Evolutionary conservation across 2,329 filamentous ascomycete genomes (phyloP), one percentile per base, ranked within the genome.

Genomic region (Mycosphaerelloides madeirae): DNA sequence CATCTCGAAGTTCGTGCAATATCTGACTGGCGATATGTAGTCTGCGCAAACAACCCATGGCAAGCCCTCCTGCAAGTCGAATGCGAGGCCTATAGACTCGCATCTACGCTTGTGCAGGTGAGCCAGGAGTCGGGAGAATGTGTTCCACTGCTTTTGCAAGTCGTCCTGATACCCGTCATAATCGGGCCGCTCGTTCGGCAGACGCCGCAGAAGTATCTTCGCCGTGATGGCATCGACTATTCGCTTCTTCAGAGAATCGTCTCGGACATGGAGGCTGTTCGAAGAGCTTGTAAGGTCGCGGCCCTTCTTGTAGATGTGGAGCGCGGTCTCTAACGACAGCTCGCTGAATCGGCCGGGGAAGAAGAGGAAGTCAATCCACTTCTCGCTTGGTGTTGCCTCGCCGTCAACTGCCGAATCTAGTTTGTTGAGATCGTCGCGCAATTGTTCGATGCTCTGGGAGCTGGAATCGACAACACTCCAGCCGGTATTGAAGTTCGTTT

Each of bases 31-130:
- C 3, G 87, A 85, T 38, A 94, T 73, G 25, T 84, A 81, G 65
- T 96, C 90, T 1, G 90, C 82, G 57, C 88, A 84, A 3, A 95
- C 76, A 36, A 94, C 77, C 88, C 89, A 96, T 1, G 87, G 79
- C 70, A 90, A 78, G 38, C 84, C 82, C 8, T 77, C 75, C 37
- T 79, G 75, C 1, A 76, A 65, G 58, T 97, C 93, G 43, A 87
- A 81, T 0, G 83, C 79, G 34, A 97, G 72, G 1, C 86, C 83
- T 34, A 97, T 68, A 0, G 87, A 84, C 60, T 96, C 90, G 14
- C 85, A 84, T 59, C 90, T 78, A 58, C 87, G 84, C 58, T 85
- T 89, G 62, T 97, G 89, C 31, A 98, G 71, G 62, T 95, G 90
- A 11, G 86, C 76, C 14, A 95, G 76, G 14, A 97, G 76, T 25